Conservation (phyloP, 1,284 basidiomycete species). For the Ceratobasidium sp. region DNA sequence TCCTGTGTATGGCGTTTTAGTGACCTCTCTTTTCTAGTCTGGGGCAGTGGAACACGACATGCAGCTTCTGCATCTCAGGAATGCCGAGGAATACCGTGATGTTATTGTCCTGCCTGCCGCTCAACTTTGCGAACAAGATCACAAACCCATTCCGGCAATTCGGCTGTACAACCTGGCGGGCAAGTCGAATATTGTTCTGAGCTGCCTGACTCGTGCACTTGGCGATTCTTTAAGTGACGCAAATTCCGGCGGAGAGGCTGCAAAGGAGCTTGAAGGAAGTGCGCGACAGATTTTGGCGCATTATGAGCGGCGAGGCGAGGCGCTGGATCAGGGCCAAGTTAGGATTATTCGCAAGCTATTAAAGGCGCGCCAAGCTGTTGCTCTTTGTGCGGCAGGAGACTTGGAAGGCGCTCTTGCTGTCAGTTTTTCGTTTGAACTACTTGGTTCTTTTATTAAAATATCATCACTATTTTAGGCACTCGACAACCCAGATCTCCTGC, state of each 20-base stretch:
- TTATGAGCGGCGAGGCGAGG: conserved; percentile 86
- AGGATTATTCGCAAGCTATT: conserved; percentile 80
- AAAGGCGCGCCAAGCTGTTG: conserved; percentile 83
- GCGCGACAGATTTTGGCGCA: conserved; percentile 86
- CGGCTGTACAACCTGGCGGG: conserved; percentile 96
- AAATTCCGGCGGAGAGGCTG: conserved; percentile 72
- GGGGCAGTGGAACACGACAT: conserved; percentile 90
- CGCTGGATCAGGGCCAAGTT: conserved; percentile 53
- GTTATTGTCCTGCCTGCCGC: conserved; percentile 86
- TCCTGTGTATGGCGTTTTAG: conserved; percentile 4
- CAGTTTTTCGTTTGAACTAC: conserved; percentile 49
- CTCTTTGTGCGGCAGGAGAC: conserved; percentile 76
- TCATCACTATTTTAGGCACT: conserved; percentile 67
- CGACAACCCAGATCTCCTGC: conserved; percentile 89
- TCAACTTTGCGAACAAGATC: conserved; percentile 71
- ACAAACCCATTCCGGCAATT: conserved; percentile 88
- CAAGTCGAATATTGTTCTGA: conserved; percentile 88
- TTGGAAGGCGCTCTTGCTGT: conserved; percentile 86
- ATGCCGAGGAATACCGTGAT: conserved; percentile 78
- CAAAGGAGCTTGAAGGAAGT: conserved; percentile 76
- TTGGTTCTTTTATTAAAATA: conserved; percentile 7
- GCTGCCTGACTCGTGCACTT: conserved; percentile 87
- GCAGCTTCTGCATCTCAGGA: conserved; percentile 77
- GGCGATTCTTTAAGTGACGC: conserved; percentile 84
- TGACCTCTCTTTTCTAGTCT: conserved; percentile 60